A percentile compares a stretch with the other conserved stretches of the same genome.
Evolutionary conservation across 441 rosid genomes (phyloP).

Genomic region (Viola pubescens): DNA sequence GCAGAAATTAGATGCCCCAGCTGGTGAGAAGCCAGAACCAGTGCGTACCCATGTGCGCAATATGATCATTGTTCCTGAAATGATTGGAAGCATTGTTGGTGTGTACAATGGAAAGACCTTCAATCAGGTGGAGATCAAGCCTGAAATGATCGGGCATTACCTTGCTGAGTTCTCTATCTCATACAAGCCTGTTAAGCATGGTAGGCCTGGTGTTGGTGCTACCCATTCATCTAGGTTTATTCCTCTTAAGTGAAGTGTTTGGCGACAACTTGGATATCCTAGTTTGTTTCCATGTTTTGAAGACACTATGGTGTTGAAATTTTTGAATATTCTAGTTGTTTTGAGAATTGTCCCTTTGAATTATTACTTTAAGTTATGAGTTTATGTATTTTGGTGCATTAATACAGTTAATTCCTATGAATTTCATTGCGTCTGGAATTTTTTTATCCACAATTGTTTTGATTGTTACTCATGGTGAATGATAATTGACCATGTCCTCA

Average conservation of each 20-base stretch:
- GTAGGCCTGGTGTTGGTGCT: conserved; percentile 91
- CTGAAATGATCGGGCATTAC: conserved; percentile 93
- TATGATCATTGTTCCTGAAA: conserved; percentile 83
- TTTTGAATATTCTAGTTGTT: conserved; percentile 16
- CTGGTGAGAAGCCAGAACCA: conserved; percentile 86
- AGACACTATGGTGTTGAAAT: conserved; percentile 5
- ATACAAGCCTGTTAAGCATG: conserved; percentile 96
- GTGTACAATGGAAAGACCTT: conserved; percentile 90
- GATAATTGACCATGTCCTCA: too few relatives aligned
- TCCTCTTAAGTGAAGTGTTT: conserved; percentile 59
- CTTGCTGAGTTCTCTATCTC: conserved; percentile 84
- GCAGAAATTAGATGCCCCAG: conserved; percentile 83
- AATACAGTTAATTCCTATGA: too few relatives aligned
- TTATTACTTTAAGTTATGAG: conserved; percentile 1
- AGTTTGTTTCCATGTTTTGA: neutral
- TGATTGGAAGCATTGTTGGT: conserved; percentile 84
- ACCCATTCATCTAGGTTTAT: conserved; percentile 84
- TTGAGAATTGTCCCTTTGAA: neutral
- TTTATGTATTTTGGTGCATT: neutral
- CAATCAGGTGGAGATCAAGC: conserved; percentile 85
- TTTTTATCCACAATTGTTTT: too few relatives aligned
- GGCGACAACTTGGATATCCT: neutral
- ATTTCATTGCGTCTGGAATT: too few relatives aligned
- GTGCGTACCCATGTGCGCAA: conserved; percentile 70
- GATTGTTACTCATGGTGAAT: too few relatives aligned